Evolutionary conservation across 1,284 basidiomycete genomes (phyloP).

Genomic region (Athelia sp.): DNA sequence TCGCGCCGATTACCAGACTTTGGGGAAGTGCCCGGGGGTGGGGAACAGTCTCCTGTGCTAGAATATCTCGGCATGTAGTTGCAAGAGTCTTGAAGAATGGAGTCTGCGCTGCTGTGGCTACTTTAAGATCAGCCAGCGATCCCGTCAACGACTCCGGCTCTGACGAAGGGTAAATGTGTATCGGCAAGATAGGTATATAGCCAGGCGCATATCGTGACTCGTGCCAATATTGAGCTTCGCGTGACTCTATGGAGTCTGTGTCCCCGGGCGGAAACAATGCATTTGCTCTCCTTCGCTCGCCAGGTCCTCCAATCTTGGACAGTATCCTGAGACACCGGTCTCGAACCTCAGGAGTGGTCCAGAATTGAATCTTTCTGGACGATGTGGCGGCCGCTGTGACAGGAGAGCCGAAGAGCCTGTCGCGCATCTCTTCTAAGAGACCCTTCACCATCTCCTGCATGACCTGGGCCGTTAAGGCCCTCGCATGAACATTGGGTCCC

Average conservation of each 20-base stretch:
- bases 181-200: slow-evolving; percentile 52
- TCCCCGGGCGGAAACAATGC: slow-evolving; percentile 42
- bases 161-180: slow-evolving; percentile 39
- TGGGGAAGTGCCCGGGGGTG: slow-evolving; percentile 22
- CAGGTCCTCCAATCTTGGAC: slow-evolving; percentile 63
- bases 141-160: slow-evolving; percentile 9
- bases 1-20: too few relatives aligned
- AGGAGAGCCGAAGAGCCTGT: slow-evolving; percentile 29
- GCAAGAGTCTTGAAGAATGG: slow-evolving; percentile 41
- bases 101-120: background rate
- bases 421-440: slow-evolving; percentile 58
- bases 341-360: slow-evolving; percentile 73
- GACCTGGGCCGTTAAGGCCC: slow-evolving; percentile 60
- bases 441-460: slow-evolving; percentile 69
- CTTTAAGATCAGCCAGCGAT: too few relatives aligned
- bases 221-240: slow-evolving; percentile 51
- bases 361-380: slow-evolving; percentile 54
- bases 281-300: slow-evolving; percentile 52
- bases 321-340: slow-evolving; percentile 67
- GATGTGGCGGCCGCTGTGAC: background rate
- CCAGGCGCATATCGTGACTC: slow-evolving; percentile 49
- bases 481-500: slow-evolving; percentile 47
- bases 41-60: slow-evolving; percentile 38
- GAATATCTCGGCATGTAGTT: slow-evolving; percentile 45
- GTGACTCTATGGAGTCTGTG: slow-evolving; percentile 12